A percentile compares a stretch with the other conserved stretches of the same genome.
These are phyloP conservation scores for Xerocomellus intermedius DNA, from an alignment of 768 basidiomycete species.

Conservation along the genomic window DNA sequence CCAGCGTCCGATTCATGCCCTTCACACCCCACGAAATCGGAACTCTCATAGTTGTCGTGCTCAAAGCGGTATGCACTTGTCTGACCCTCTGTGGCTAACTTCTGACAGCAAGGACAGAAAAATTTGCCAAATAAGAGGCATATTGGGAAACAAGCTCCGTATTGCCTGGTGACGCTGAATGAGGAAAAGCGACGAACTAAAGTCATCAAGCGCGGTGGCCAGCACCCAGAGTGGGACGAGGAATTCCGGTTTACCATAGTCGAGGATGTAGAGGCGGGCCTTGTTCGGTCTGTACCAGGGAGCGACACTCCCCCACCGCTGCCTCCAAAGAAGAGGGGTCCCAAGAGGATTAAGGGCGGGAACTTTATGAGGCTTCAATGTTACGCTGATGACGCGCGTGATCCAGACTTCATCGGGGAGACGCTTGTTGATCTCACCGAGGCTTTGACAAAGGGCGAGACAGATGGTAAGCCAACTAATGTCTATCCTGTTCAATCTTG, in stretches of 20 bases:
- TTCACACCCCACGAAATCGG: slow-evolving; percentile 74
- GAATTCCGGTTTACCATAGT: slow-evolving; percentile 90
- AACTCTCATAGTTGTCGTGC: slow-evolving; percentile 88
- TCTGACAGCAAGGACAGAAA: slow-evolving; percentile 49
- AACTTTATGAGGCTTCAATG: slow-evolving; percentile 77
- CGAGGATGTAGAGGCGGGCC: slow-evolving; percentile 67
- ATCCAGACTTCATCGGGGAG: slow-evolving; percentile 96
- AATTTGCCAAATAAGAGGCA: slow-evolving; percentile 89
- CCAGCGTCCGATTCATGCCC: slow-evolving; percentile 44
- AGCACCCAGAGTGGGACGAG: slow-evolving; percentile 99
- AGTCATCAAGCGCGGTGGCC: slow-evolving; percentile 94
- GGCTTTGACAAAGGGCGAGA: slow-evolving; percentile 92
- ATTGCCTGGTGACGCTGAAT: slow-evolving; percentile 77
- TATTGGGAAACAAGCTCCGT: slow-evolving; percentile 97
- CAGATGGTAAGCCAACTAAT: slow-evolving; percentile 69
- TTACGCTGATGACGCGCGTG: slow-evolving; percentile 92
- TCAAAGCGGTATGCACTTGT: slow-evolving; percentile 75
- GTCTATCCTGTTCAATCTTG: slow-evolving; percentile 3
- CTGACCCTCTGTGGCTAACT: not conserved
- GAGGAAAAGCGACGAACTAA: slow-evolving; percentile 85
- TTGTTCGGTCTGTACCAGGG: slow-evolving; percentile 39
- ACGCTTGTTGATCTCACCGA: slow-evolving; percentile 82
- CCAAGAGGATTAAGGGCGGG: slow-evolving; percentile 63
- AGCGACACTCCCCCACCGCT: slow-evolving; percentile 60
- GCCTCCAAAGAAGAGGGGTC: slow-evolving; percentile 61